Evolutionary conservation across 441 rosid species (phyloP).

Genomic region (Macaranga tanarius): DNA sequence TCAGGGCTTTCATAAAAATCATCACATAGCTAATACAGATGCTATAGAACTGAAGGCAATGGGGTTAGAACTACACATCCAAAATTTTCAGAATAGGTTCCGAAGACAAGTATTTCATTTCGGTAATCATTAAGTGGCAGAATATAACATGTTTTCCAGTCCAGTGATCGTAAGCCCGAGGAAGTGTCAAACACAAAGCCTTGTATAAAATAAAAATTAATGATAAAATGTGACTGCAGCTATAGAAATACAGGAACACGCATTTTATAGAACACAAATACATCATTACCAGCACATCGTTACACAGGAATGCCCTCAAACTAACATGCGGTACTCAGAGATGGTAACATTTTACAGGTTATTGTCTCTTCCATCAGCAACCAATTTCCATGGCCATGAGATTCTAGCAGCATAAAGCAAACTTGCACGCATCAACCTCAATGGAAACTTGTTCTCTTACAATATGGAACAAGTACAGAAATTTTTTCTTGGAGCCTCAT

Average conservation of each 20-base stretch:
- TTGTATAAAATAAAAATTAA: slow-evolving; percentile 16
- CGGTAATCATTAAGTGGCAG: background rate
- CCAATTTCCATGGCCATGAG: slow-evolving; percentile 25
- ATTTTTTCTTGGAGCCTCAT: slow-evolving; percentile 47
- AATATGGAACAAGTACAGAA: slow-evolving; percentile 56
- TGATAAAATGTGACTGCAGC: slow-evolving; percentile 14
- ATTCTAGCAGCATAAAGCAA: slow-evolving; percentile 11
- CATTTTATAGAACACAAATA: slow-evolving; percentile 30
- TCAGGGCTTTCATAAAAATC: too few species aligned
- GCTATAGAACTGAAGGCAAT: too few species aligned
- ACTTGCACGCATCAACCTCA: slow-evolving; percentile 10
- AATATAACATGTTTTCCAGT: background rate
- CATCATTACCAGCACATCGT: slow-evolving; percentile 31
- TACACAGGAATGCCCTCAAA: slow-evolving; percentile 31
- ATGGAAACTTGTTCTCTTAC: slow-evolving; percentile 29
- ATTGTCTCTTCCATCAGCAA: slow-evolving; percentile 30
- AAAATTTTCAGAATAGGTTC: too few species aligned
- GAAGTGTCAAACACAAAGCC: background rate
- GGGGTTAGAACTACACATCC: too few species aligned
- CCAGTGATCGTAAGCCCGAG: background rate
- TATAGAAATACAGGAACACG: slow-evolving; percentile 32
- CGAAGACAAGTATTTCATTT: background rate
- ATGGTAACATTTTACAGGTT: slow-evolving; percentile 34
- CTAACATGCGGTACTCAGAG: slow-evolving; percentile 26
- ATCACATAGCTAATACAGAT: too few species aligned